phyloP scores from a whole-genome alignment of 1,284 basidiomycete species.

The Phellopilus nigrolimitatus region DNA sequence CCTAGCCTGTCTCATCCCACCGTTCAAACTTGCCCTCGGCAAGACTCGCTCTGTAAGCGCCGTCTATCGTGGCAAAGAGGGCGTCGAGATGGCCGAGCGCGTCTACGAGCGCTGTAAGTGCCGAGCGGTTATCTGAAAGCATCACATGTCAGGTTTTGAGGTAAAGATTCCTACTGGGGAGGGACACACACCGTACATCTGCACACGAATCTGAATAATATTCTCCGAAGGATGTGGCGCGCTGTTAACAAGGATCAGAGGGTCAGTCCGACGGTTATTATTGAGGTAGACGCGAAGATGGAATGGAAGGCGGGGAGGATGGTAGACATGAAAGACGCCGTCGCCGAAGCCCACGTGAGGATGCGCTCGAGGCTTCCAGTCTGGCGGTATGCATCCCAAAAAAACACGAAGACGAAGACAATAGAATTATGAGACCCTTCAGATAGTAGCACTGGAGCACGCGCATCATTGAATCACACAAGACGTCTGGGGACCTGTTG shows the following conservation, averaged over 20 bases:
- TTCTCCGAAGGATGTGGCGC: conserved; percentile 96
- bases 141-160: no score
- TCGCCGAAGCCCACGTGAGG: no score
- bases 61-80: conserved; percentile 65
- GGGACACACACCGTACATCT: conserved; percentile 89
- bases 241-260: conserved; percentile 40
- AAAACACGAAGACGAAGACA: no score
- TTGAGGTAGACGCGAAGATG: conserved; percentile 7
- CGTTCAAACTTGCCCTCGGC: conserved; percentile 48
- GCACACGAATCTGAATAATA: conserved; percentile 91
- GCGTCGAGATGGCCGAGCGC: conserved; percentile 75
- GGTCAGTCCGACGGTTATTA: conserved; percentile 2
- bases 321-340: background rate
- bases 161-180: no score
- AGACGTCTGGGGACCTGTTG: no score
- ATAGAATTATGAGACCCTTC: no score
- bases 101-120: conserved; percentile 69
- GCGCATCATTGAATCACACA: no score
- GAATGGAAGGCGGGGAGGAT: background rate
- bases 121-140: conserved; percentile 69
- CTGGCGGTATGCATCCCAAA: no score
- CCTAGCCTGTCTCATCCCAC: conserved; percentile 63
- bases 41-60: conserved; percentile 59
- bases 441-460: no score
- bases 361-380: no score